A percentile compares a stretch with the other conserved stretches of the same genome.
These are phyloP conservation scores for Begonia peltatifolia DNA, from an alignment of 306 rosid genomes.

Conservation along the genomic window DNA sequence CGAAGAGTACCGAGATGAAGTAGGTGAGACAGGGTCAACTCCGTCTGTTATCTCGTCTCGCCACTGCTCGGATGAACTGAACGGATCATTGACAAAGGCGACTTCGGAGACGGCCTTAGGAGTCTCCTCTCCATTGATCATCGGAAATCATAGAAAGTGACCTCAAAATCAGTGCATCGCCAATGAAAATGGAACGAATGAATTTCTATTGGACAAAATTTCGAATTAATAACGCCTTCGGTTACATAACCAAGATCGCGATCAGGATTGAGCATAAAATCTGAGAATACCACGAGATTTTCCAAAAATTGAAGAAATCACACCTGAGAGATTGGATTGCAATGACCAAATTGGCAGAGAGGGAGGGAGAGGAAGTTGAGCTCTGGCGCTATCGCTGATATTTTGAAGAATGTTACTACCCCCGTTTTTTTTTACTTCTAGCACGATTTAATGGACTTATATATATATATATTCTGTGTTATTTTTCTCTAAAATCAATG, in stretches of 20 bases:
- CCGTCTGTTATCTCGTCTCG: slow-evolving; percentile 22
- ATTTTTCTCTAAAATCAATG: too few relatives aligned
- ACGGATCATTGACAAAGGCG: slow-evolving; percentile 24
- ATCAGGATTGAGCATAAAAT: not conserved
- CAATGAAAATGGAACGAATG: not conserved
- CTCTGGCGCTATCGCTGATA: not conserved
- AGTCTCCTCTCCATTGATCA: slow-evolving; percentile 35
- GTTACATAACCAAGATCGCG: not conserved
- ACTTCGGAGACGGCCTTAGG: slow-evolving; percentile 10
- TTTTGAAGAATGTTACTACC: not conserved
- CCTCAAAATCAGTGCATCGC: not conserved
- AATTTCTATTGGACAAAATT: not conserved
- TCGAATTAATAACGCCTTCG: not conserved
- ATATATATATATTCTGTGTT: too few relatives aligned
- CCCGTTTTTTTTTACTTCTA: not conserved
- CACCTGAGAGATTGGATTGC: not conserved
- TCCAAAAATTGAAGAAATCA: not conserved
- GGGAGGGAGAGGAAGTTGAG: not conserved
- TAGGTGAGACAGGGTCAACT: slow-evolving; percentile 11
- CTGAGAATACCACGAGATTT: not conserved
- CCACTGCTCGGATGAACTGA: slow-evolving; percentile 21
- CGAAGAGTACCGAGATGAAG: slow-evolving; percentile 53
- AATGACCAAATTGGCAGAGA: not conserved
- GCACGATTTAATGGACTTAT: too few relatives aligned
- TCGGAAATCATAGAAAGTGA: slow-evolving; percentile 14